A percentile compares a stretch with the other conserved stretches of the same genome.
phyloP scores from a whole-genome alignment of 2,329 filamentous ascomycete genomes.

The Fusarium xylarioides region DNA sequence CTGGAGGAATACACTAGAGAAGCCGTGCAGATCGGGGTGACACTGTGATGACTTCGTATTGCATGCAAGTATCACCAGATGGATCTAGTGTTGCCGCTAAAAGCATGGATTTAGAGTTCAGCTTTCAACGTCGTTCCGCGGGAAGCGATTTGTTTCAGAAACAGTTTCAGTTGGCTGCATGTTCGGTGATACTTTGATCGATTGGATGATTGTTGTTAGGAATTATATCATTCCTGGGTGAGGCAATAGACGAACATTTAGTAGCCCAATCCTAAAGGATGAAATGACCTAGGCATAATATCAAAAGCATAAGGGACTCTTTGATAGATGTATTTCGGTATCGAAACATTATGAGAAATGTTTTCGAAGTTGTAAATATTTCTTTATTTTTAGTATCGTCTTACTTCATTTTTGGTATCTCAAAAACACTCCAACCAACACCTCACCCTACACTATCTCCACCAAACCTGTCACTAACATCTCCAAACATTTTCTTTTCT shows the following conservation, averaged over 20 bases:
- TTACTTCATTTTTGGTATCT: conserved; percentile 26
- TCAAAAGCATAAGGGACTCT: not conserved
- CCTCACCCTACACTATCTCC: not conserved
- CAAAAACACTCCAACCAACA: conserved; percentile 2
- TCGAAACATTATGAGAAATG: too few relatives aligned
- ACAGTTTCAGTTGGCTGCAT: not conserved
- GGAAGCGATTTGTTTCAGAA: not conserved
- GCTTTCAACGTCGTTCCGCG: not conserved
- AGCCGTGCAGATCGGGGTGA: not conserved
- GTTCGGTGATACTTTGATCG: not conserved
- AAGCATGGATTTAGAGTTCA: not conserved
- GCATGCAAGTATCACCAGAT: not conserved
- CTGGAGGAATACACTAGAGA: not conserved
- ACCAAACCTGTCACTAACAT: not conserved
- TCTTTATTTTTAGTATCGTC: not conserved
- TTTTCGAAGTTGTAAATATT: not conserved
- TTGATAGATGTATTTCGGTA: not conserved
- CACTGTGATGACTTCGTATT: conserved; percentile 7
- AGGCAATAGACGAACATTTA: fast-evolving
- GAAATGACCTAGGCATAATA: not conserved
- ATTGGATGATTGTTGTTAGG: not conserved
- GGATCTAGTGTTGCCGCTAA: not conserved
- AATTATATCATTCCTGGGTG: not conserved
- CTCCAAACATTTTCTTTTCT: not conserved
- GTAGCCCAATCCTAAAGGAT: not conserved